Evolutionary conservation across 1,284 basidiomycete genomes (phyloP).

Genomic region (Ustilago vetiveriae): DNA sequence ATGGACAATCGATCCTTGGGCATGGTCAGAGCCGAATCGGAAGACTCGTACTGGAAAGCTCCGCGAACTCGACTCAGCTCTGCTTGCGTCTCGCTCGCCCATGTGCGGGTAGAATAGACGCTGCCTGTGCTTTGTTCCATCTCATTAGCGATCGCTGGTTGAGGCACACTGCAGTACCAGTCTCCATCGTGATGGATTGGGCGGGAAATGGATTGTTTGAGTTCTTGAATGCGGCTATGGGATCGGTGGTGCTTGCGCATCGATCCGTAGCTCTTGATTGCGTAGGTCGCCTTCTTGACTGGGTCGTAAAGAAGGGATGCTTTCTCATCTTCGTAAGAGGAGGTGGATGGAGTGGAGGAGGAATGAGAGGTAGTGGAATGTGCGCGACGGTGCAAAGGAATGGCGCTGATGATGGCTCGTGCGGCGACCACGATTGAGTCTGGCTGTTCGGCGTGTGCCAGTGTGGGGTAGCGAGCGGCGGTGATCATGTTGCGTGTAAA

Average conservation of each 20-base stretch:
- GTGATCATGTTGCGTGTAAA: slow-evolving; percentile 3
- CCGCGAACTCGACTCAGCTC: background rate
- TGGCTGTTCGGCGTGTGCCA: background rate
- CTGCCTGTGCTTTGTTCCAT: slow-evolving; percentile 9
- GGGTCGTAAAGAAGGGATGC: background rate
- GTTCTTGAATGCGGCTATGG: slow-evolving; percentile 1
- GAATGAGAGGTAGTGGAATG: slow-evolving; percentile 1
- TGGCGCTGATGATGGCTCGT: slow-evolving; percentile 3
- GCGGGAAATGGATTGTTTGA: slow-evolving; percentile 21
- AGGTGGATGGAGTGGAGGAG: slow-evolving; percentile 1
- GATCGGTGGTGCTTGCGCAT: slow-evolving; percentile 1
- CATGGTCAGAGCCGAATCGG: too few species aligned
- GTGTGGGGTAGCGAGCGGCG: slow-evolving; percentile 11
- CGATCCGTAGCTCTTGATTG: slow-evolving; percentile 9
- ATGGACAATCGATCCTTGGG: slow-evolving; percentile 2
- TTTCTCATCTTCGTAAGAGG: slow-evolving; percentile 4
- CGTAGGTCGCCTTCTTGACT: background rate
- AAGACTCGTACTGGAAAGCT: slow-evolving; percentile 20
- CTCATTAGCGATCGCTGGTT: background rate
- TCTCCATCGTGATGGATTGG: slow-evolving; percentile 2
- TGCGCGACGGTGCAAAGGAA: slow-evolving; percentile 4
- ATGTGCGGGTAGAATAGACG: slow-evolving; percentile 14
- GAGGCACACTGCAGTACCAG: background rate
- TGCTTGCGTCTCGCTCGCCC: slow-evolving; percentile 1
- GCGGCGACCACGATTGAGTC: slow-evolving; percentile 15